These are phyloP conservation scores for Earliella scabrosa DNA, from an alignment of 1,284 basidiomycete genomes.

Conservation along the genomic window DNA sequence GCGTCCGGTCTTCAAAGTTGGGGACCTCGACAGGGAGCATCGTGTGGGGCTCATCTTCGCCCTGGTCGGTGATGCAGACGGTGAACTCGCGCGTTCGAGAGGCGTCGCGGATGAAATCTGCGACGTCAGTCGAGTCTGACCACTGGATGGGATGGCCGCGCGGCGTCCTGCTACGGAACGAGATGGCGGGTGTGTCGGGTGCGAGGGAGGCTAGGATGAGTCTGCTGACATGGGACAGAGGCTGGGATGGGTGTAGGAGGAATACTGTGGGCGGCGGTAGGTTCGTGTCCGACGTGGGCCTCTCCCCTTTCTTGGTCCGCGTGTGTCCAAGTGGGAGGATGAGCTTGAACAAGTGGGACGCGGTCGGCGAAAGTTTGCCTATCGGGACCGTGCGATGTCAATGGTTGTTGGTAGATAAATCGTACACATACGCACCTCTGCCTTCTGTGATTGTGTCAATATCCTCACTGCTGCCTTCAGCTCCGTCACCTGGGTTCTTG, in stretches of 20 bases:
- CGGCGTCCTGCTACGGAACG: slow-evolving; percentile 50
- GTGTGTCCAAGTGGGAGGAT: slow-evolving; percentile 54
- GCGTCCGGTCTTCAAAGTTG: slow-evolving; percentile 64
- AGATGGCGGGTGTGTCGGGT: slow-evolving; percentile 41
- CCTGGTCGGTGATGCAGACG: slow-evolving; percentile 45
- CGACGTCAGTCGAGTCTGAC: slow-evolving; percentile 70
- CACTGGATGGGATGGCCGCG: slow-evolving; percentile 51
- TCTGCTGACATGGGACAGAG: slow-evolving; percentile 59
- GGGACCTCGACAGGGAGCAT: slow-evolving; percentile 60
- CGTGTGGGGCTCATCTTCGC: slow-evolving; percentile 30
- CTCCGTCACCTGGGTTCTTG: slow-evolving; percentile 12
- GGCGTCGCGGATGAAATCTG: slow-evolving; percentile 69
- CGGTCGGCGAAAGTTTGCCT: slow-evolving; percentile 66
- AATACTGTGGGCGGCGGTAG: slow-evolving; percentile 54
- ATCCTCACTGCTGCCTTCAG: slow-evolving; percentile 25
- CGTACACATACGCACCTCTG: slow-evolving; percentile 27
- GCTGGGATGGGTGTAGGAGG: slow-evolving; percentile 62
- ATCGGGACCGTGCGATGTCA: background rate
- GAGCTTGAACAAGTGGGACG: slow-evolving; percentile 68
- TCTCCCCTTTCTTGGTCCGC: slow-evolving; percentile 4
- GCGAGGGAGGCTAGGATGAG: slow-evolving; percentile 51
- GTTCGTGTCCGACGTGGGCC: slow-evolving; percentile 16
- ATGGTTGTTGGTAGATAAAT: background rate
- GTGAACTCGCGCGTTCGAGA: slow-evolving; percentile 59
- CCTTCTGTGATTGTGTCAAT: slow-evolving; percentile 28